A percentile compares a stretch with the other conserved stretches of the same genome.
Conservation (phyloP, 148 eudicot genomes). For the Cornus kousa region DNA sequence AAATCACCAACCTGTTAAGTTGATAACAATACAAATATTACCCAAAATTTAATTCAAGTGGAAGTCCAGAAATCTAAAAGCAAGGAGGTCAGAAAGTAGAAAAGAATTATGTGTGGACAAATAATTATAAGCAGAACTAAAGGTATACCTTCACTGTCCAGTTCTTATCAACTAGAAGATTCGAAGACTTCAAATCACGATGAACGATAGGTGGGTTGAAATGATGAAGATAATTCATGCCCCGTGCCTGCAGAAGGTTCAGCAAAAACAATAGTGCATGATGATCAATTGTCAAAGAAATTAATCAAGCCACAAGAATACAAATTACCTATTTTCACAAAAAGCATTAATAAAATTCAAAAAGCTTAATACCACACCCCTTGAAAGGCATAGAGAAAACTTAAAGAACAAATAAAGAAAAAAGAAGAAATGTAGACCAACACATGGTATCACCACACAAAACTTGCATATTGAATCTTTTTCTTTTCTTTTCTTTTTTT, state of each 20-base stretch:
- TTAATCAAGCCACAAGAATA: not conserved
- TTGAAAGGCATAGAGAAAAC: not conserved
- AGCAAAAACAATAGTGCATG: not conserved
- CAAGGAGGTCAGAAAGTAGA: conserved; percentile 6
- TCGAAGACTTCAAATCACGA: conserved; percentile 95
- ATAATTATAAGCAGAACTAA: not conserved
- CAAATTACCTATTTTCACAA: not conserved
- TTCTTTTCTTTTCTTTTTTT: not conserved
- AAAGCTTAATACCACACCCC: not conserved
- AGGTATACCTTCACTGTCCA: conserved; percentile 93
- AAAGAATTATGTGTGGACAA: not conserved
- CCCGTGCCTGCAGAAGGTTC: conserved; percentile 64
- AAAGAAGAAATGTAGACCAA: not conserved
- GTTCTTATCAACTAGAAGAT: conserved; percentile 91
- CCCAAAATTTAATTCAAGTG: not conserved
- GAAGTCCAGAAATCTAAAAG: not conserved
- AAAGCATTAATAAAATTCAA: not conserved
- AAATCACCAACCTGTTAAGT: conserved; percentile 72
- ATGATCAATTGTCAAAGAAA: not conserved
- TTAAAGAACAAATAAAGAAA: not conserved
- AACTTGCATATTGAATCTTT: not conserved
- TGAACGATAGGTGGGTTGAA: conserved; percentile 85
- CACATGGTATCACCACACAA: not conserved
- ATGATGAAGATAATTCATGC: conserved; percentile 95
- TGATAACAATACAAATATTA: not conserved